Evolutionary conservation across 495 filamentous ascomycete species (phyloP).

Genomic region (Aspergillus bridgeri): DNA sequence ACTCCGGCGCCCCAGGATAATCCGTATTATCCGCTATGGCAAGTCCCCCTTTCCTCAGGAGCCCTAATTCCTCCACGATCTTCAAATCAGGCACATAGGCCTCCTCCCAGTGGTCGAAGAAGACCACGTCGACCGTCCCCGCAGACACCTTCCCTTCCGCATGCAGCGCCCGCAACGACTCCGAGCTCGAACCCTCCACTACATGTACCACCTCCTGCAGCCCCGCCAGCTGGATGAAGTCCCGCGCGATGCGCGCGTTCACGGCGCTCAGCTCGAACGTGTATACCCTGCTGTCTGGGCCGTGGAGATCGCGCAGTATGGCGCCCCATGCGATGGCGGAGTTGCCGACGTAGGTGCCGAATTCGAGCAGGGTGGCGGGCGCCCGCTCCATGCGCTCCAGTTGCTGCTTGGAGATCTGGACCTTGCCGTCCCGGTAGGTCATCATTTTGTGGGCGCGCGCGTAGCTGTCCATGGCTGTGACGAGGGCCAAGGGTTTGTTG

Average conservation of each 20-base stretch:
- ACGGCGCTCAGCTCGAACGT: constrained; percentile 29
- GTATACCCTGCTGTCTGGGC: constrained; percentile 21
- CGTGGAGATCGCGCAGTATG: constrained; percentile 27
- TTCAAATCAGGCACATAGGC: constrained; percentile 31
- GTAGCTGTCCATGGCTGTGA: constrained; percentile 23
- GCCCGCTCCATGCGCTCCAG: constrained; percentile 15
- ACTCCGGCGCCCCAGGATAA: constrained; percentile 26
- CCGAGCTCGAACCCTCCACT: constrained; percentile 24
- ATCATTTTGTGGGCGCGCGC: constrained; percentile 21
- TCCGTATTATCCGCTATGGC: constrained; percentile 30
- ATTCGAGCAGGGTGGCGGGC: constrained; percentile 28
- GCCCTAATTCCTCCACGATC: constrained; percentile 24
- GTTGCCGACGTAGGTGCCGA: constrained; percentile 33
- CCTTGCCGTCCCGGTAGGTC: constrained; percentile 23
- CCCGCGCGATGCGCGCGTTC: constrained; percentile 22
- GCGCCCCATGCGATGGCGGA: constrained; percentile 31
- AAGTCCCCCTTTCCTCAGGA: constrained; percentile 21
- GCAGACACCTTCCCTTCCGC: constrained; percentile 17
- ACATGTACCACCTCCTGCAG: constrained; percentile 28
- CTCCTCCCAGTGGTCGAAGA: constrained; percentile 35
- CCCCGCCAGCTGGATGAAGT: constrained; percentile 27
- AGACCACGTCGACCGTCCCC: constrained; percentile 21
- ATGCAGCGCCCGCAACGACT: constrained; percentile 23
- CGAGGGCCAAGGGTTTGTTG: constrained; percentile 25
- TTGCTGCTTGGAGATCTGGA: constrained; percentile 12